Evolutionary conservation across 805 yeast species (phyloP).

Genomic region (Candida easanensis): DNA sequence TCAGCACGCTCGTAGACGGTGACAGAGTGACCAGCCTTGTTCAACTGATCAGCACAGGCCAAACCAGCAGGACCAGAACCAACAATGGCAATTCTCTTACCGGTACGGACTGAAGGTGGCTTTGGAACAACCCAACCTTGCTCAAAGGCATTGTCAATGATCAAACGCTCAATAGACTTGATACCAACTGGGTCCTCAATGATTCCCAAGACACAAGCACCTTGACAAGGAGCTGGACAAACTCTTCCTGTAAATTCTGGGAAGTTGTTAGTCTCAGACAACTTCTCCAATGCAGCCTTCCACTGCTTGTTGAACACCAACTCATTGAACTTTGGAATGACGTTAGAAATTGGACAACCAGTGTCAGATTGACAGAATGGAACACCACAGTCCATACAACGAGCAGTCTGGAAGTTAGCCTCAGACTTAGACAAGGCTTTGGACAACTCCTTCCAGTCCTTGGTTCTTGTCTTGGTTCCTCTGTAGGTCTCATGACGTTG

Average conservation of each 20-base stretch:
- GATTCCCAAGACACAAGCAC: conserved; percentile 92
- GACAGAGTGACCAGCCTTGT: conserved; percentile 91
- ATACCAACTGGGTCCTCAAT: conserved; percentile 95
- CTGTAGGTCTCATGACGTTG: conserved; percentile 87
- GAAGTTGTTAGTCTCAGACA: conserved; percentile 95
- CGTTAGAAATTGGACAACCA: conserved; percentile 96
- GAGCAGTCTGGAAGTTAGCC: conserved; percentile 85
- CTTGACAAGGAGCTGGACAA: conserved; percentile 99
- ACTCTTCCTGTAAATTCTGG: conserved; percentile 98
- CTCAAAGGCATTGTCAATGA: conserved; percentile 93
- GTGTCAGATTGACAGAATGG: conserved; percentile 98
- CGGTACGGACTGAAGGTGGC: conserved; percentile 79
- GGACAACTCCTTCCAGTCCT: conserved; percentile 92
- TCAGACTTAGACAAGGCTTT: conserved; percentile 80
- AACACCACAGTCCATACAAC: conserved; percentile 99
- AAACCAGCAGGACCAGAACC: conserved; percentile 98
- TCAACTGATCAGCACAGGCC: conserved; percentile 95
- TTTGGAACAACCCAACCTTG: conserved; percentile 93
- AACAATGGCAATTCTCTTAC: conserved; percentile 77
- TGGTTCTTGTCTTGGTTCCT: conserved; percentile 66
- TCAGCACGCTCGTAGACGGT: conserved; percentile 93
- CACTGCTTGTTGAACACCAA: conserved; percentile 92
- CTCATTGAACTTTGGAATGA: conserved; percentile 98
- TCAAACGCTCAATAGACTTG: conserved; percentile 92
- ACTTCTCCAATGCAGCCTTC: conserved; percentile 88